Evolutionary conservation across 192 early-diverging fungal genomes (phyloP), one percentile per base, ranked within the genome.

Genomic region (Umbelopsis ramanniana): DNA sequence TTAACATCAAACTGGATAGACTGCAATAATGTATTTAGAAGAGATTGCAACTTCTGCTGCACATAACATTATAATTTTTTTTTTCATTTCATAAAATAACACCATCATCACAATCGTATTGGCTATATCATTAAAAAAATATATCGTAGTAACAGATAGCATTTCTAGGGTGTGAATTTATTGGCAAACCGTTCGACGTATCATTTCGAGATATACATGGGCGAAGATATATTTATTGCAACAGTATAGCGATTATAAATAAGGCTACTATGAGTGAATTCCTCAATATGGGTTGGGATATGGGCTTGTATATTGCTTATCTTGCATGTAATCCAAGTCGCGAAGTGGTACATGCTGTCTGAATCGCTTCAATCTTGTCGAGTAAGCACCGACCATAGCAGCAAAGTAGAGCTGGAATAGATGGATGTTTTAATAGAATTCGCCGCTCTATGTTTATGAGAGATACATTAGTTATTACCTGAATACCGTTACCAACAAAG

Each of bases 351-450:
- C 26, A 37, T 76, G 75, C 22, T 72, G 75, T 37, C 67, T 43
- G 40, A 72, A 38, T 21, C 52, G 66, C 23, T 76, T 76, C 4
- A 76, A 23, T 3, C 57, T 46, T 24, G 66, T 76, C 3, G 75
- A 63, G 29, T 76, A 76, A 29, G 66, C 69, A 47, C 75, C 75
- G 24, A 76, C 71, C 14, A 70, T 72, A 22, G 70, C 17, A 23
- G 75, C 75, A 50, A 71, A 72, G 24, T 76, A 76, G 9, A 76
- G 19, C 75, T 76, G 6, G 4, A 46, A 19, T 22, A 43, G 6
- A 43, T 12, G 11, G 40, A 43, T 43, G 6, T 43, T 1, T 43
- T 43, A 43, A 11, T 29, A 2, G 29, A 29, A 29, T 3, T 29
- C 3, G 29, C 29, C 29, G 3, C 29, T 29, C 29, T 29, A 29